These are phyloP conservation scores for Skeletonema tropicum DNA, from an alignment of 108 stramenopile species.

Conservation along the genomic window DNA sequence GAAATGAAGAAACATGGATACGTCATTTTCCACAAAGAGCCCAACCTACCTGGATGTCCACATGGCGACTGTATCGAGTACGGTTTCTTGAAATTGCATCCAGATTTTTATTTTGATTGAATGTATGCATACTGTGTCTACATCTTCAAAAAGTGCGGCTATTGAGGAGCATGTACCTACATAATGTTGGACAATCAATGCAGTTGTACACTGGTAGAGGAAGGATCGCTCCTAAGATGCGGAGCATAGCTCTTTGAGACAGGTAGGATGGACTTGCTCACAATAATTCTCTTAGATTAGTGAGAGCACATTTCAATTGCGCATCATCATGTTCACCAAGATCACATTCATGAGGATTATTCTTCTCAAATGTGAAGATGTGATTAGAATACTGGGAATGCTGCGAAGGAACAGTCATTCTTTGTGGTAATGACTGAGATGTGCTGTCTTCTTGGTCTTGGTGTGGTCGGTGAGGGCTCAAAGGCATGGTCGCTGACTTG, in stretches of 20 bases:
- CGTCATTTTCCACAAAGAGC: conserved; percentile 39
- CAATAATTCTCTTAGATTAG: neutral
- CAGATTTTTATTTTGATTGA: neutral
- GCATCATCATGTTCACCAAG: neutral
- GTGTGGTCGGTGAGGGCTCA: neutral
- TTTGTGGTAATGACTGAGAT: neutral
- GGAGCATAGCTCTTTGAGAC: too few relatives aligned
- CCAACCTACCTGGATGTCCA: conserved; percentile 19
- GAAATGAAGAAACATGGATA: neutral
- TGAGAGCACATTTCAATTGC: neutral
- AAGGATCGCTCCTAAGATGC: too few relatives aligned
- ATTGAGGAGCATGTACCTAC: too few relatives aligned
- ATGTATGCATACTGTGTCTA: too few relatives aligned
- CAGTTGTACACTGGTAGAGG: neutral
- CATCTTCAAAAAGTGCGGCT: too few relatives aligned
- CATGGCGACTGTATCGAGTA: neutral
- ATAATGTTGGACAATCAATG: neutral
- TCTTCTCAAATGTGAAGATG: neutral
- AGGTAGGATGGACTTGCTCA: neutral
- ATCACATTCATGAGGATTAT: neutral
- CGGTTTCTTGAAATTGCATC: neutral
- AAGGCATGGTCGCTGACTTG: neutral
- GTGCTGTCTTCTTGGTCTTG: neutral
- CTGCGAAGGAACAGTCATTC: neutral
- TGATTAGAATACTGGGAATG: neutral